Conservation (phyloP, 2,329 filamentous ascomycete species). For the Colletotrichum zoysiae region DNA sequence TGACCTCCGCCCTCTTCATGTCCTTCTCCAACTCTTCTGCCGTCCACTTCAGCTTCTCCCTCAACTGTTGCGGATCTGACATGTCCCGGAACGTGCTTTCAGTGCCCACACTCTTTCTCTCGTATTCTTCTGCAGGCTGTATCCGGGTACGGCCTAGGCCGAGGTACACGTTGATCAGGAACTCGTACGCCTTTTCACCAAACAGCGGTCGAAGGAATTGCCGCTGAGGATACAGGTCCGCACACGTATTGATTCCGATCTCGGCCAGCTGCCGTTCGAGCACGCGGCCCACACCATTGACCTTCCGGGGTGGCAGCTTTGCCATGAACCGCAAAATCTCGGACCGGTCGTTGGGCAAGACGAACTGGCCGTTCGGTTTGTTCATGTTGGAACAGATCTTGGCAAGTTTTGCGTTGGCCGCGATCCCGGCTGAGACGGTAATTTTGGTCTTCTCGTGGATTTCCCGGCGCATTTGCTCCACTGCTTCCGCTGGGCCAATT, state of each 20-base stretch:
- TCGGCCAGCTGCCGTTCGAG: constrained; percentile 91
- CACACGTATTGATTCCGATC: constrained; percentile 88
- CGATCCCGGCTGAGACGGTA: constrained; percentile 94
- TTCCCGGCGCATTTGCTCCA: constrained; percentile 82
- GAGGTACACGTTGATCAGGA: constrained; percentile 85
- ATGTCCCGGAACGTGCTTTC: constrained; percentile 93
- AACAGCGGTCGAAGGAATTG: constrained; percentile 83
- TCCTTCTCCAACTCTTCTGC: constrained; percentile 91
- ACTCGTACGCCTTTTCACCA: constrained; percentile 90
- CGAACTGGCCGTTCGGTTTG: constrained; percentile 94
- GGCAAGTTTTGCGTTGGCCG: constrained; percentile 90
- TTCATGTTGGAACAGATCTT: constrained; percentile 97
- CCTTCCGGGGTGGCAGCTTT: constrained; percentile 85
- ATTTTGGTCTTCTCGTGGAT: constrained; percentile 82
- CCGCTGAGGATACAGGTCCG: constrained; percentile 84
- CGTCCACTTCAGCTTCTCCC: constrained; percentile 82
- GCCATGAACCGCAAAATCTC: constrained; percentile 89
- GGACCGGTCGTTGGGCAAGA: constrained; percentile 77
- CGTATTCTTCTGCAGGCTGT: constrained; percentile 88
- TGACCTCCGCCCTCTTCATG: constrained; percentile 81
- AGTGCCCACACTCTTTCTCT: constrained; percentile 93
- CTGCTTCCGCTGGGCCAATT: constrained; percentile 77
- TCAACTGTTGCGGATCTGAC: constrained; percentile 74
- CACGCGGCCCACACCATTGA: constrained; percentile 95
- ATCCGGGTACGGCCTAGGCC: constrained; percentile 88